Evolutionary conservation across 768 basidiomycete genomes (phyloP).

Genomic region (Psilocybe cyanescens): DNA sequence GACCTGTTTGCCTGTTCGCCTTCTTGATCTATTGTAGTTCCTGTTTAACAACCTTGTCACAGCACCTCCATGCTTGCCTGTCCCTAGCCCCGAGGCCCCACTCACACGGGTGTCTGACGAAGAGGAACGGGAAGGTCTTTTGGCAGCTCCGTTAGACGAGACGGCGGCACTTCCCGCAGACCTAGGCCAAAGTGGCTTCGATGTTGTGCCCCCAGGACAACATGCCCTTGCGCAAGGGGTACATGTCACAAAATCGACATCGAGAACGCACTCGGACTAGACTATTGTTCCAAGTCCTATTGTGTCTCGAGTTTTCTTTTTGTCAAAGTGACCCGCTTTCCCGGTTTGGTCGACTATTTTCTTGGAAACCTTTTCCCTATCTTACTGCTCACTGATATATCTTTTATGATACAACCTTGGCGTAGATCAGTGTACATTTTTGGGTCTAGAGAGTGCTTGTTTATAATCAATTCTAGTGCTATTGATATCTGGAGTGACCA

Average conservation of each 20-base stretch:
- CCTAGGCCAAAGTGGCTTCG: conserved; percentile 82
- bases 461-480: background rate
- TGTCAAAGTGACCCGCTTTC: too few species aligned
- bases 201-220: conserved; percentile 68
- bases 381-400: background rate
- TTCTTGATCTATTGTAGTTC: conserved; percentile 51
- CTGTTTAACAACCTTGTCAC: conserved; percentile 86
- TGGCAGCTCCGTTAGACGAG: conserved; percentile 55
- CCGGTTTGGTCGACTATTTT: background rate
- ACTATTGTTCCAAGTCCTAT: background rate
- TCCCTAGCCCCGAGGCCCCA: conserved; percentile 39
- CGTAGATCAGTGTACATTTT: background rate
- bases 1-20: background rate
- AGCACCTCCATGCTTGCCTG: conserved; percentile 63
- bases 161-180: conserved; percentile 83
- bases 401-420: background rate
- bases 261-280: conserved; percentile 16
- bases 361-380: background rate
- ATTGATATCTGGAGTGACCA: too few species aligned
- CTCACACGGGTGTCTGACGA: conserved; percentile 50
- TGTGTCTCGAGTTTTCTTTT: background rate
- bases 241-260: conserved; percentile 13
- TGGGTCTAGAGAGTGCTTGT: background rate
- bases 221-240: conserved; percentile 29
- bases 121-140: conserved; percentile 61